Conservation (phyloP, 495 filamentous ascomycete species). For the Penicillium samsonianum region DNA sequence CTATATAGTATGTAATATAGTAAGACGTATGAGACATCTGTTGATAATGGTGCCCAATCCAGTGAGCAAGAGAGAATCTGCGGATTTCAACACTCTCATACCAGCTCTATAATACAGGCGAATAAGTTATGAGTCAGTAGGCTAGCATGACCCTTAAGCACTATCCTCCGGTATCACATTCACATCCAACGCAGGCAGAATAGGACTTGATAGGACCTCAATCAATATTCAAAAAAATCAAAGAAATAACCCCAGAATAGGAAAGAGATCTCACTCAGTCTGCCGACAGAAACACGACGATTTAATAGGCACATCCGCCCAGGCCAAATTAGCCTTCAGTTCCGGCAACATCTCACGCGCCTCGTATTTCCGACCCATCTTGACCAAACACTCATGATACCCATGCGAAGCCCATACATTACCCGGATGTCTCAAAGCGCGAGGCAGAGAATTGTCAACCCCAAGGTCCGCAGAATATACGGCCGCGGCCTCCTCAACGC, state of each 20-base stretch:
- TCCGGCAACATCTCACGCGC: conserved; percentile 50
- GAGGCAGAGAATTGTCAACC: conserved; percentile 52
- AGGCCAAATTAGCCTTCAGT: conserved; percentile 50
- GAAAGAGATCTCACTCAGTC: background rate
- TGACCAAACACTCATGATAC: conserved; percentile 61
- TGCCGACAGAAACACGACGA: conserved; percentile 64
- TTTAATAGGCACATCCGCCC: conserved; percentile 60
- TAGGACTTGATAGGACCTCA: background rate
- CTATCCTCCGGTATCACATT: background rate
- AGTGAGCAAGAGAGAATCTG: background rate
- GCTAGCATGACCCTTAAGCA: background rate
- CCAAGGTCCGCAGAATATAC: conserved; percentile 66
- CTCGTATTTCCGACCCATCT: conserved; percentile 49
- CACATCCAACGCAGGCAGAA: background rate
- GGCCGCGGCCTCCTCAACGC: conserved; percentile 52
- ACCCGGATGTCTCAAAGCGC: conserved; percentile 60
- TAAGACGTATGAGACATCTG: background rate
- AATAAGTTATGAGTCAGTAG: background rate
- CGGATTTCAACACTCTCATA: background rate
- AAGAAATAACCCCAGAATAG: background rate
- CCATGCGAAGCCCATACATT: conserved; percentile 73
- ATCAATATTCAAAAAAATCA: background rate
- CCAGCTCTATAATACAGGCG: background rate
- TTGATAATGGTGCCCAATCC: background rate
- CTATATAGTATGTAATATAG: background rate